phyloP scores from a whole-genome alignment of 305 asterid species.

The Nicotiana rustica region DNA sequence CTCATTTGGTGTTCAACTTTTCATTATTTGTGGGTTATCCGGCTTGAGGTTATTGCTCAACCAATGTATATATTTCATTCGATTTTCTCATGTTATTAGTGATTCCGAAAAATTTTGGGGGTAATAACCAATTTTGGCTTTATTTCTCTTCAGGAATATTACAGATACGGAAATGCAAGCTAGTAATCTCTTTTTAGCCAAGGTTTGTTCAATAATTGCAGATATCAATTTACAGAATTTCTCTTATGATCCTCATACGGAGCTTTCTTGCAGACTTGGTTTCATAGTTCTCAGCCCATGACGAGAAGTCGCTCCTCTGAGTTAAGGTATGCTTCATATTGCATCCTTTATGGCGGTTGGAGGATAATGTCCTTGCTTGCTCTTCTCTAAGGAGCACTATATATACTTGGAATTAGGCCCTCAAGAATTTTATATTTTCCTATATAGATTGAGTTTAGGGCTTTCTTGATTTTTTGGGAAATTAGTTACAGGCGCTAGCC shows the following conservation, averaged over 20 bases:
- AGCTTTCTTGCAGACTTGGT: constrained; percentile 72
- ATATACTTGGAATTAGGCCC: no score
- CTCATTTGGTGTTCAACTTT: not conserved
- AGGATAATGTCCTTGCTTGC: not conserved
- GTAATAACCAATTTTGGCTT: not conserved
- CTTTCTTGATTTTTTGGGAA: no score
- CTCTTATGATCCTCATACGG: constrained; percentile 31
- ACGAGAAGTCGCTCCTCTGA: constrained; percentile 93
- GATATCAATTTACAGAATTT: constrained; percentile 4
- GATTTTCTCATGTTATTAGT: not conserved
- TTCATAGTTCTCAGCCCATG: constrained; percentile 88
- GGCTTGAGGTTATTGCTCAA: constrained; percentile 6
- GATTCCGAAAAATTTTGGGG: constrained; percentile 9
- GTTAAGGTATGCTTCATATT: constrained; percentile 57
- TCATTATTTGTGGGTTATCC: not conserved
- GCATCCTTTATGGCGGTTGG: not conserved
- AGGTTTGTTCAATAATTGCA: constrained; percentile 49
- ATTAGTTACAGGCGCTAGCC: no score
- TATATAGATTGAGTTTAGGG: not conserved
- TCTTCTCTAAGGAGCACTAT: no score
- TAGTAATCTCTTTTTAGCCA: constrained; percentile 70
- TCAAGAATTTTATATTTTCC: not conserved
- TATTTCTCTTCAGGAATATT: constrained; percentile 50
- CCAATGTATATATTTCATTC: not conserved
- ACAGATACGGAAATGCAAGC: constrained; percentile 69